phyloP scores from a whole-genome alignment of 495 filamentous ascomycete genomes.

The Amniculicola lignicola region DNA sequence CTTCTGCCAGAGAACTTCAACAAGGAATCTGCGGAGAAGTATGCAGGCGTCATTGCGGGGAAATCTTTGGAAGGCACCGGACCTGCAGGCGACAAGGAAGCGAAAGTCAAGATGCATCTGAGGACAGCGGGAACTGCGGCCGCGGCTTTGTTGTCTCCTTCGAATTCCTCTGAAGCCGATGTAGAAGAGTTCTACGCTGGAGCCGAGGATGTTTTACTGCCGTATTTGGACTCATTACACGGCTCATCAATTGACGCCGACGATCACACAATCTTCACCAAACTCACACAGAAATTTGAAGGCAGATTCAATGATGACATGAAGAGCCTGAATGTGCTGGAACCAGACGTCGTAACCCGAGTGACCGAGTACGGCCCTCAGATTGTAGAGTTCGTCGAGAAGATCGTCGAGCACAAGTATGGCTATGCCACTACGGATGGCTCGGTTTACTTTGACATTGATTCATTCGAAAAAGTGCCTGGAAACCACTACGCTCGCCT shows the following conservation, averaged over 20 bases:
- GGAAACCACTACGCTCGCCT: constrained; percentile 83
- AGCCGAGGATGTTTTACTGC: constrained; percentile 68
- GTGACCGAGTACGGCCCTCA: constrained; percentile 87
- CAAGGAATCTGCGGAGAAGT: constrained; percentile 55
- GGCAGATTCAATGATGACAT: constrained; percentile 81
- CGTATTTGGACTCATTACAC: constrained; percentile 77
- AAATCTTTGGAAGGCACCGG: constrained; percentile 58
- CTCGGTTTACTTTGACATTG: constrained; percentile 93
- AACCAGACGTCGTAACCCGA: constrained; percentile 75
- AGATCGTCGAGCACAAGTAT: constrained; percentile 78
- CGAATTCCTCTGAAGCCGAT: constrained; percentile 19
- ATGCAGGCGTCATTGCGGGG: constrained; percentile 45
- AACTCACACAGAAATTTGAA: constrained; percentile 79
- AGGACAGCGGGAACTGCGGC: constrained; percentile 57
- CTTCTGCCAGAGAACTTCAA: constrained; percentile 54
- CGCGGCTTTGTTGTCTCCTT: constrained; percentile 28
- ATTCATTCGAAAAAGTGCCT: constrained; percentile 69
- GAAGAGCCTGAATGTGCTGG: constrained; percentile 76
- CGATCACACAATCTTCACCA: constrained; percentile 74
- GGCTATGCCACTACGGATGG: constrained; percentile 78
- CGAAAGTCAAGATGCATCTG: constrained; percentile 92
- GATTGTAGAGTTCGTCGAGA: constrained; percentile 74
- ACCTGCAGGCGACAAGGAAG: constrained; percentile 66
- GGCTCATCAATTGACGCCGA: constrained; percentile 69
- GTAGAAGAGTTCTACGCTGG: constrained; percentile 54